phyloP scores from a whole-genome alignment of 768 basidiomycete genomes.

The Omphalotus guepiniiformis region DNA sequence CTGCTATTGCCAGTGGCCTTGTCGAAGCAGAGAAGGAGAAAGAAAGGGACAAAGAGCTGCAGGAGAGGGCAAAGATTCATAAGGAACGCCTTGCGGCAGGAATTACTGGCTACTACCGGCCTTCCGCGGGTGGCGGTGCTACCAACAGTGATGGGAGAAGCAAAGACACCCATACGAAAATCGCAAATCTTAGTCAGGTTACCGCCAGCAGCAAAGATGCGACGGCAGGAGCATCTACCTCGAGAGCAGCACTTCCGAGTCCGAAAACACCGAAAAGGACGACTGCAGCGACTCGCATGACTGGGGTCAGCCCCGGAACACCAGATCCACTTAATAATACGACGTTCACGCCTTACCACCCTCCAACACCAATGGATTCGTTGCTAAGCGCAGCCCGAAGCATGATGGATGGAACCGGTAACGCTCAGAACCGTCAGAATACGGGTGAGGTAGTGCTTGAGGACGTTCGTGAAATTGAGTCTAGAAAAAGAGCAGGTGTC shows the following conservation, averaged over 20 bases:
- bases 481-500: slow-evolving; percentile 16
- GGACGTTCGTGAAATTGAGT: slow-evolving; percentile 17
- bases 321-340: slow-evolving; percentile 4
- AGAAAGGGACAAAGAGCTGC: slow-evolving; percentile 33
- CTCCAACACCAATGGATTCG: slow-evolving; percentile 49
- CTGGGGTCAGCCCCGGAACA: slow-evolving; percentile 17
- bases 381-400: slow-evolving; percentile 57
- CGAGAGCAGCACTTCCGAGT: neutral
- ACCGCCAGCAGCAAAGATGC: too few relatives aligned
- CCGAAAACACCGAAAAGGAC: neutral
- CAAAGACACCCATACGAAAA: neutral
- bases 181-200: neutral
- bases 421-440: slow-evolving; percentile 21
- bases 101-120: neutral
- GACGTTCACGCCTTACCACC: slow-evolving; percentile 5
- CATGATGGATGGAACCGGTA: slow-evolving; percentile 38
- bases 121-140: neutral
- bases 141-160: neutral
- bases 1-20: slow-evolving; percentile 51
- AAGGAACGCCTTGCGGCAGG: slow-evolving; percentile 22
- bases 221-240: too few relatives aligned
- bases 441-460: slow-evolving; percentile 8
- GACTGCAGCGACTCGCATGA: slow-evolving; percentile 24
- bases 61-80: slow-evolving; percentile 25
- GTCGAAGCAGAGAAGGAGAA: slow-evolving; percentile 35